These are phyloP conservation scores for Fistulina hepatica DNA, from an alignment of 1,284 basidiomycete species.

Conservation along the genomic window DNA sequence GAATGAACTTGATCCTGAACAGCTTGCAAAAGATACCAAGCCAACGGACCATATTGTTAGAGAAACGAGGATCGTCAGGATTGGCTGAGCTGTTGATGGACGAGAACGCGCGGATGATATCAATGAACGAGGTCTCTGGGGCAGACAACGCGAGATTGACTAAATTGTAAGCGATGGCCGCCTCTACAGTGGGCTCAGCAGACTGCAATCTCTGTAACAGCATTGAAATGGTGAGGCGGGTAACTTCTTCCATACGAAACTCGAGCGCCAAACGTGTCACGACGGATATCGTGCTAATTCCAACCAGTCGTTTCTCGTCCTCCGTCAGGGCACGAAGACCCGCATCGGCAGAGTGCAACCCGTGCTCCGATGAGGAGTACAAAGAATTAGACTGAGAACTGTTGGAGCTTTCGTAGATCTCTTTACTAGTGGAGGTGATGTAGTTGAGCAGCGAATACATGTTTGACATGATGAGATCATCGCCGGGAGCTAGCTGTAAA, in stretches of 20 bases:
- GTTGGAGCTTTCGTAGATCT: slow-evolving; percentile 43
- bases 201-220: slow-evolving; percentile 79
- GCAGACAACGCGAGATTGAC: slow-evolving; percentile 82
- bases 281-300: slow-evolving; percentile 85
- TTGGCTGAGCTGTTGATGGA: slow-evolving; percentile 78
- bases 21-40: background rate
- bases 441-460: slow-evolving; percentile 95
- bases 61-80: slow-evolving; percentile 75
- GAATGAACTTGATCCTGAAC: slow-evolving; percentile 5
- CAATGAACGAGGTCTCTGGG: slow-evolving; percentile 68
- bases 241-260: slow-evolving; percentile 76
- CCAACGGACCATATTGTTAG: slow-evolving; percentile 65
- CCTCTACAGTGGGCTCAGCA: slow-evolving; percentile 79
- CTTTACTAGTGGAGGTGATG: slow-evolving; percentile 73
- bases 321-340: slow-evolving; percentile 63
- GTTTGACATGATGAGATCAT: slow-evolving; percentile 88
- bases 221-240: slow-evolving; percentile 84
- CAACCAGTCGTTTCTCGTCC: slow-evolving; percentile 76
- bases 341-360: slow-evolving; percentile 44
- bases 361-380: slow-evolving; percentile 24
- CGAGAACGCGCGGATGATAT: slow-evolving; percentile 81
- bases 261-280: slow-evolving; percentile 78
- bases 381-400: slow-evolving; percentile 34
- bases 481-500: slow-evolving; percentile 67
- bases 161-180: slow-evolving; percentile 84